Evolutionary conservation across 148 eudicot genomes (phyloP).

Genomic region (Amaranthus hypochondriacus): DNA sequence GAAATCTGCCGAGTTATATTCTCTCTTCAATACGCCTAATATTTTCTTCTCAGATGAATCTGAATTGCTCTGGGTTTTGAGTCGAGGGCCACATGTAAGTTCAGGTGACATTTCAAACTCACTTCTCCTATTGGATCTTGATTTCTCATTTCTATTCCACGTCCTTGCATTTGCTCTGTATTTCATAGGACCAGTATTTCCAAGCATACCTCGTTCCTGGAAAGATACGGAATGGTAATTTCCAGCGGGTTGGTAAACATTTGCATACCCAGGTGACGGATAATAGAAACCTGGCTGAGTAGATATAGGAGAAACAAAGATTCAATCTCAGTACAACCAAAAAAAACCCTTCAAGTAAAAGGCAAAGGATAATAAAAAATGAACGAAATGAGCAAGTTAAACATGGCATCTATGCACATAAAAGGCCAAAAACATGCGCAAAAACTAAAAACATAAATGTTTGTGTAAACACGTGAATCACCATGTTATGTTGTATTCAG

Average conservation of each 20-base stretch:
- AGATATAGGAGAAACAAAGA: slow-evolving; percentile 1
- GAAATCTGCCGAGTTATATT: slow-evolving; percentile 56
- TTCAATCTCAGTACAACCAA: neutral
- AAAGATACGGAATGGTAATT: slow-evolving; percentile 39
- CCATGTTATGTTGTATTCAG: too few species aligned
- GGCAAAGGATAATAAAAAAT: neutral
- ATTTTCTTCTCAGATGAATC: slow-evolving; percentile 32
- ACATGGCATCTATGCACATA: too few species aligned
- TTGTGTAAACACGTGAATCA: too few species aligned
- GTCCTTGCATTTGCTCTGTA: slow-evolving; percentile 46
- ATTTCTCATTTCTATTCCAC: slow-evolving; percentile 53
- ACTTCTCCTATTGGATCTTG: slow-evolving; percentile 35
- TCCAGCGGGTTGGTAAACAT: slow-evolving; percentile 37
- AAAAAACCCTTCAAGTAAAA: neutral
- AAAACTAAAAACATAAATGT: too few species aligned
- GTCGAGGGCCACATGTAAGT: slow-evolving; percentile 81
- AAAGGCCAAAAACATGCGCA: too few species aligned
- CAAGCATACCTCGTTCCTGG: slow-evolving; percentile 44
- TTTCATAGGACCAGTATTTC: slow-evolving; percentile 39
- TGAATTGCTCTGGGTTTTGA: slow-evolving; percentile 31
- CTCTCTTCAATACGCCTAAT: slow-evolving; percentile 28
- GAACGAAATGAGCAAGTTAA: too few species aligned
- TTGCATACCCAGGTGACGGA: slow-evolving; percentile 37
- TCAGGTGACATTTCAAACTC: slow-evolving; percentile 50
- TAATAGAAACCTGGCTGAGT: slow-evolving; percentile 54